Base-by-base conservation (phyloP, 192 early-diverging fungal species). In the Backusella parvicylindrica region DNA sequence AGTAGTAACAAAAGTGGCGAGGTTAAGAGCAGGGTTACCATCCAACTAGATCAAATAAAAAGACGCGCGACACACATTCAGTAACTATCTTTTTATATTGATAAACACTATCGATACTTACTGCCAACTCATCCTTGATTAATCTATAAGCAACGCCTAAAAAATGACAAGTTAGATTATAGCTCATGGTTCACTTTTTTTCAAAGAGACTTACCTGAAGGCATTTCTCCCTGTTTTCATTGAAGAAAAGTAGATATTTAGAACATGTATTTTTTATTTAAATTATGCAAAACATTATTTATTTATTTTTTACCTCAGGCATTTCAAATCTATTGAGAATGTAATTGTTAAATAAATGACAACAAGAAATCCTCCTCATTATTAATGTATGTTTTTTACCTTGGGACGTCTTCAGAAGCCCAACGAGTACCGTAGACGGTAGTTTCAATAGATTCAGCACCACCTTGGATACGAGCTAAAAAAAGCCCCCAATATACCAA, bases 1-100 rank as follows among this genome's bases (percentile, higher is more conserved):
- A 12, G 74, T 78, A 13, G 92, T 92, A 41, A 95, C 92, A 83
- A 92, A 94, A 37, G 89, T 88, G 1, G 92, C 92, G 73, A 93
- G 83, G 82, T 94, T 95, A 69, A 91, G 84, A 70, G 83, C 82
- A 28, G 94, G 94, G 43, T 91, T 89, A 53, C 92, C 91, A 75
- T 95, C 94, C 32, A 95, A 85, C 81, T 88, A 83, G 47, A 65
- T 13, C 26, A 9, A 60, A 21, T 13, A 43, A 40, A 31, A 37
- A 64, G 3, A 33, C 18, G 11, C n/a, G 6, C 11, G 18, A 37
- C 6, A 60, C 11, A 40, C 6, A 64, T 8, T 13, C 2, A 12
- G 21, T n/a, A n/a, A 50, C 2, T 50, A n/a, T 50, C 2, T 37
- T 2, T 37, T 37, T 7, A 37, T 5, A 7, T 37, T 5, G 7